Base-by-base conservation (phyloP, 306 rosid species). In the Crotalaria pallida region DNA sequence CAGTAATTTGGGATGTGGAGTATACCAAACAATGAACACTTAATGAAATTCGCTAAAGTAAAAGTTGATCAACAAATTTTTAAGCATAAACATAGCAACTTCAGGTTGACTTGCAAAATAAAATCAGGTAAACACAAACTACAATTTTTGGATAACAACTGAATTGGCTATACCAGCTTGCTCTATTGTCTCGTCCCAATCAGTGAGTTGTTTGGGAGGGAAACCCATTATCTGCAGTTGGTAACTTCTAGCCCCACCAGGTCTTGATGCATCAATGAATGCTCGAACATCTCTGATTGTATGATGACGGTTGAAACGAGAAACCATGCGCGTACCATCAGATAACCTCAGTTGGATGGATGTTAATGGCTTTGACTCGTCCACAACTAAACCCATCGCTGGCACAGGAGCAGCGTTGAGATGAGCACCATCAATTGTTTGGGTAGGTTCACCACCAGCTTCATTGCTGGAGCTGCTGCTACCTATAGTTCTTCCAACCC, bases 281-380 rank as follows among this genome's bases (percentile, higher is more conserved):
- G 80, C 88, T 34, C 86, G 90, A 27, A 94, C 70, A 29, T 94
- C 99, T 72, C 99, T 80, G 63, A 94, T 77, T 23, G 97, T 88
- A 71, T 91, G 99, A 81, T 75, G 85, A 84, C 78, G 70, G 80
- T 94, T 94, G 88, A 94, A 91, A 50, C 91, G 97, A 57, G 97
- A 86, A 38, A 94, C 88, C 96, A 94, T 88, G 31, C 97, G 92
- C 0, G 99, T 94, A 38, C 99, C 99, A 79, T 94, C 99, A 2
- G 97, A 92, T 80, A 94, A 76, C 81, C 99, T 87, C 41, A 94
- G 81, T 83, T 94, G 97, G 77, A 94, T 83, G 67, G 99, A 94
- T 27, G 97, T 94, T 26, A 83, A 73, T 8, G 99, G 96, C 53
- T 67, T 78, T 4, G 97, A 74, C 58, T 87, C 85, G 65, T 94